Evolutionary conservation across 2,329 filamentous ascomycete species (phyloP).

Genomic region (Periconia sp.): DNA sequence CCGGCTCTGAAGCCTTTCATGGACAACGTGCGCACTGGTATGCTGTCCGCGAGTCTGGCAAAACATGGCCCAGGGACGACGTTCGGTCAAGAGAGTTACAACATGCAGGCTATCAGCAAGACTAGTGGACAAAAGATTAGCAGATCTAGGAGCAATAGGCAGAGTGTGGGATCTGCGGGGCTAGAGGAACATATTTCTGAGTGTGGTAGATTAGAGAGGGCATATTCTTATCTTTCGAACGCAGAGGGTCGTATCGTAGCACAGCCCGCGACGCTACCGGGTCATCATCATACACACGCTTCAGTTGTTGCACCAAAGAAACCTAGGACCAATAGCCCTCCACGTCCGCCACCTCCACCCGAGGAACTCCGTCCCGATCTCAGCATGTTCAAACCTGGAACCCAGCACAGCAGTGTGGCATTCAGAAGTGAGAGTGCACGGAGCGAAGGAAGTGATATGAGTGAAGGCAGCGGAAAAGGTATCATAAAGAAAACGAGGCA

Average conservation of each 20-base stretch:
- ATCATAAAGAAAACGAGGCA: no score
- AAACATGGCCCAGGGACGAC: slow-evolving; percentile 30
- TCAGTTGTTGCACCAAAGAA: background rate
- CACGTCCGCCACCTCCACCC: slow-evolving; percentile 11
- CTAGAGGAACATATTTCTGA: background rate
- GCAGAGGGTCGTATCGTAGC: background rate
- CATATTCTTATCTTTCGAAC: background rate
- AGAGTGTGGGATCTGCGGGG: background rate
- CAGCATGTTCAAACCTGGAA: slow-evolving; percentile 2
- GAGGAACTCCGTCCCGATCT: slow-evolving; percentile 11
- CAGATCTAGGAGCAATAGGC: background rate
- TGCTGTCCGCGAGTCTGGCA: slow-evolving; percentile 8
- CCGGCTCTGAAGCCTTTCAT: slow-evolving; percentile 27
- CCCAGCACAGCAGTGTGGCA: no score
- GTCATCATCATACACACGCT: background rate
- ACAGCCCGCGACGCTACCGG: background rate
- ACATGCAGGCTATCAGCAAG: slow-evolving; percentile 6
- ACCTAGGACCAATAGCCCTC: background rate
- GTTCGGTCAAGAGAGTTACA: slow-evolving; percentile 25
- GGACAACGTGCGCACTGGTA: slow-evolving; percentile 12
- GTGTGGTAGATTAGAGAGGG: background rate
- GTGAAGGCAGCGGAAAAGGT: no score
- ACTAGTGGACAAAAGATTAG: background rate
- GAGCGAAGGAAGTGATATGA: no score
- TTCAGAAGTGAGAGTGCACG: no score